These are phyloP conservation scores for Lichtheimia corymbifera DNA, from an alignment of 371 early-diverging fungal species.

Conservation along the genomic window DNA sequence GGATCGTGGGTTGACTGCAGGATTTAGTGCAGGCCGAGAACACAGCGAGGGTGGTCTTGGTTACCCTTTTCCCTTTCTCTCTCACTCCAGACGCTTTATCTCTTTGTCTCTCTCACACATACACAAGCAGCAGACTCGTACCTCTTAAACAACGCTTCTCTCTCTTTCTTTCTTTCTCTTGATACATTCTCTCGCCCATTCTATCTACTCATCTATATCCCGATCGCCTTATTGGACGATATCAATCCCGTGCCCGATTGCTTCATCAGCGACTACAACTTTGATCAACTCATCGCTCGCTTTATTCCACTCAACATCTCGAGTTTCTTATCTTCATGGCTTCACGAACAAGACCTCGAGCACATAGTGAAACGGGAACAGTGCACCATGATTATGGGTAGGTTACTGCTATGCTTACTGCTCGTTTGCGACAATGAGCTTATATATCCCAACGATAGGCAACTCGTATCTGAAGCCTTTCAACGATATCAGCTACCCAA, in stretches of 20 bases:
- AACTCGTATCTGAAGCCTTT: slow-evolving; percentile 29
- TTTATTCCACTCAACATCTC: too few species aligned
- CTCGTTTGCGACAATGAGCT: not conserved
- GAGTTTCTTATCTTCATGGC: slow-evolving; percentile 5
- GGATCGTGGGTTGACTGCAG: too few species aligned
- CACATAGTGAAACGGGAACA: slow-evolving; percentile 21
- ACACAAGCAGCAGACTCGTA: not conserved
- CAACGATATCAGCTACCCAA: slow-evolving; percentile 20
- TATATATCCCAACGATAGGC: not conserved
- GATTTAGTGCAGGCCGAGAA: too few species aligned
- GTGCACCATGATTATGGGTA: slow-evolving; percentile 12
- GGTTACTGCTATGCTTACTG: not conserved
- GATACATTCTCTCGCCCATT: not conserved
- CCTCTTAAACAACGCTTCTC: not conserved
- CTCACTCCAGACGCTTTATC: too few species aligned
- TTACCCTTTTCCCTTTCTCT: too few species aligned
- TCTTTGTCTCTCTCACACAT: too few species aligned
- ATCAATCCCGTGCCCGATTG: too few species aligned
- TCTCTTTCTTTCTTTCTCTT: slow-evolving; percentile 3
- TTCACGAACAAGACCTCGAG: slow-evolving; percentile 17
- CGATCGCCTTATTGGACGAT: not conserved
- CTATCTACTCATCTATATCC: not conserved
- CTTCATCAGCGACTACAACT: too few species aligned
- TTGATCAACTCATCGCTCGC: too few species aligned
- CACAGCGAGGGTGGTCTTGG: too few species aligned